Base-by-base conservation (phyloP, 306 rosid species). In the Quercus agrifolia region DNA sequence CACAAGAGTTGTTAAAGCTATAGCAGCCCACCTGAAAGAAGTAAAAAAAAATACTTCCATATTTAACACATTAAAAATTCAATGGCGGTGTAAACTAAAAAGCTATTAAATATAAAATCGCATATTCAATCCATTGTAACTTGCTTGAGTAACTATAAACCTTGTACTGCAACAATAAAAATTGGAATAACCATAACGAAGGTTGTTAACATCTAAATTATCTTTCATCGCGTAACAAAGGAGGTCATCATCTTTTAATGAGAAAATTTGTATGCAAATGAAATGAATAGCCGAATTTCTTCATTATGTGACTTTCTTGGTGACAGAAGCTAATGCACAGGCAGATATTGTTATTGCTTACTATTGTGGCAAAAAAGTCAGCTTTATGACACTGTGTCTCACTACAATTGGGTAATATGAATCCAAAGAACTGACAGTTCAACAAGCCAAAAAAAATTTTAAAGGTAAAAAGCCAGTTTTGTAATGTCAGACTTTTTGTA, bases 1-100 rank as follows among this genome's bases (percentile, higher is more conserved):
- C 77, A 90, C 3, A 25, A 95, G 68, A 57, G 97, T 90, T 71
- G 98, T 80, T 56, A 91, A 46, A 61, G 73, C 96, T 74, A 95
- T 93, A 77, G 92, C 69, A 54, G 90, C 92, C 98, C 98, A 93
- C 99, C 99, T 95, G 89, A 83, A 85, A 81, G 46, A 79, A 81
- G 52, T 19, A 19, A 67, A 13, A 33, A 67, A 33, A 67, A 41
- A 57, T 54, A 66, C 58, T 57, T 73, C 64, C 77, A 79, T 30
- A 61, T 74, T 56, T 18, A 80, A 81, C 70, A 25, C 52, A 55
- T 56, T 82, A 82, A 70, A 82, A 85, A 64, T 49, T 55, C 41
- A 12, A 51, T 28, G 6, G 44, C 28, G 71, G 51, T 57, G 62
- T 68, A 31, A 33, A 61, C 72, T 28, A 62, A 52, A 41, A 52